Evolutionary conservation across 345 rosid genomes (phyloP).

Genomic region (Cardamine chenopodiifolia): DNA sequence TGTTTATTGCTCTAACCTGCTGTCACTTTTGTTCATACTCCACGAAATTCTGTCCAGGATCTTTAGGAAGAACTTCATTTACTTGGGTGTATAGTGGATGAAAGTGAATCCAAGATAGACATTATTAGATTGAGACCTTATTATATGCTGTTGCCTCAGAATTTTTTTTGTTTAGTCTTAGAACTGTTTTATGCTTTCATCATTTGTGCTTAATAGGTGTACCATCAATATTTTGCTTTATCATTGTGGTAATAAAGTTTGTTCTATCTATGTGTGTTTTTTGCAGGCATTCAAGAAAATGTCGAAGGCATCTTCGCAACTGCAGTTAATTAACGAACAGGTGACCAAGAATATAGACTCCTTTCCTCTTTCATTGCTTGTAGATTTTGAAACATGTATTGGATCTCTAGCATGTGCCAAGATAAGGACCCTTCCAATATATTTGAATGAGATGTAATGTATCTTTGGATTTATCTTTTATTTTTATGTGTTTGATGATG

Average conservation of each 20-base stretch:
- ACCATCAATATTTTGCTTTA: conserved; percentile 15
- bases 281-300: conserved; percentile 74
- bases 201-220: background rate
- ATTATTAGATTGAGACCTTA: background rate
- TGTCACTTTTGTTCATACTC: background rate
- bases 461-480: background rate
- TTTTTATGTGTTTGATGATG: conserved; percentile 14
- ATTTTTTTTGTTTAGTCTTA: background rate
- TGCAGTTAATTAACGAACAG: conserved; percentile 80
- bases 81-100: conserved; percentile 20
- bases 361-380: conserved; percentile 12
- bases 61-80: background rate
- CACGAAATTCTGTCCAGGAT: background rate
- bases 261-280: conserved; percentile 23
- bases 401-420: background rate
- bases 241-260: background rate
- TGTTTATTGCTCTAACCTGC: conserved; percentile 8
- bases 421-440: background rate
- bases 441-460: background rate
- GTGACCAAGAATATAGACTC: conserved; percentile 36
- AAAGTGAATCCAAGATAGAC: conserved; percentile 3
- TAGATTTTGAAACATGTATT: conserved; percentile 1
- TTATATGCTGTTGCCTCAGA: background rate
- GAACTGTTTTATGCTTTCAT: background rate
- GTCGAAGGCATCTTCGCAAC: conserved; percentile 69